These are phyloP conservation scores for Aristolochia fimbriata DNA, from an alignment of 164 flowering plant genomes.

Conservation along the genomic window DNA sequence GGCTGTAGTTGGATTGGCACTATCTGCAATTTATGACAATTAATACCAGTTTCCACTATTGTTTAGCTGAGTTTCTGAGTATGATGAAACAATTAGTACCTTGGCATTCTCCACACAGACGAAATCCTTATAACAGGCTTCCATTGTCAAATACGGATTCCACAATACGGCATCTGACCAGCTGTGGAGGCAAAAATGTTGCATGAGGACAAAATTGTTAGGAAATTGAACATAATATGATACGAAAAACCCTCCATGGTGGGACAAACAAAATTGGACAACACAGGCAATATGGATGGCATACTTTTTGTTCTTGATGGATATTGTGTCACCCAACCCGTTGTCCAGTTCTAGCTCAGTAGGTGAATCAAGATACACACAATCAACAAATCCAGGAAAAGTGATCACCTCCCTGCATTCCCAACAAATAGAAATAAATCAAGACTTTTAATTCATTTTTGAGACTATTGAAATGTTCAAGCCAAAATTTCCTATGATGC, in stretches of 20 bases:
- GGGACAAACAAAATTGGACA: background rate
- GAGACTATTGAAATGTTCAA: background rate
- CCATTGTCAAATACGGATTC: slow-evolving; percentile 86
- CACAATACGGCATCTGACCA: slow-evolving; percentile 94
- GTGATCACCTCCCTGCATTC: slow-evolving; percentile 55
- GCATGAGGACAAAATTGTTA: background rate
- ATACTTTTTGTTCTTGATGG: slow-evolving; percentile 66
- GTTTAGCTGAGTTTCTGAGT: too few species aligned
- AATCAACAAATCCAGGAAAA: slow-evolving; percentile 94
- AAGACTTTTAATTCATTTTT: background rate
- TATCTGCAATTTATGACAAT: slow-evolving; percentile 11
- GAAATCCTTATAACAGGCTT: slow-evolving; percentile 79
- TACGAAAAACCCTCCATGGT: background rate
- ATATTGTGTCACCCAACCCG: slow-evolving; percentile 63
- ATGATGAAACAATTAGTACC: slow-evolving; percentile 26
- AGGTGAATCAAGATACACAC: slow-evolving; percentile 78
- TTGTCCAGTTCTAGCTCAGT: slow-evolving; percentile 56
- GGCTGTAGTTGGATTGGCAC: slow-evolving; percentile 19
- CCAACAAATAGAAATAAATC: background rate
- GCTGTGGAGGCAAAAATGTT: slow-evolving; percentile 25
- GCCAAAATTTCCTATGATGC: background rate
- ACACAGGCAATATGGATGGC: slow-evolving; percentile 2
- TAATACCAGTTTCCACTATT: too few species aligned
- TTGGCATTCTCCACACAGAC: slow-evolving; percentile 95
- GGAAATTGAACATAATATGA: too few species aligned